Conservation (phyloP, 1,139 yeast species). For the Yamadazyma aaseri region DNA sequence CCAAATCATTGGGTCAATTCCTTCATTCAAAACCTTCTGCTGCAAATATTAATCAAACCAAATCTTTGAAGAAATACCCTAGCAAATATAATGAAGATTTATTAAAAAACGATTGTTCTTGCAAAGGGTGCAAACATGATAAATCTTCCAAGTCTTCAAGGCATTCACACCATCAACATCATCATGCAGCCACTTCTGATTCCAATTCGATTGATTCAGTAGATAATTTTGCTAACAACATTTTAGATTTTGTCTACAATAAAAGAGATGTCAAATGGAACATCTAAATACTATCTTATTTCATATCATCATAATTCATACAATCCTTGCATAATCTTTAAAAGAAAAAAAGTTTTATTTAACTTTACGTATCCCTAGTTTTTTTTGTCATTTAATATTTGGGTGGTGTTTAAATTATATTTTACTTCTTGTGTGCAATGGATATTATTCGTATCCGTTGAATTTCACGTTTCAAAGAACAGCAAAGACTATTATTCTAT, state of each 20-base stretch:
- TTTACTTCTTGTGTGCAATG: too few species aligned
- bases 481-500: too few species aligned
- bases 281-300: constrained; percentile 7
- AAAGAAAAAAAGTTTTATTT: too few species aligned
- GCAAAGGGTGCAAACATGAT: constrained; percentile 15
- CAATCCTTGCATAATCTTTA: constrained; percentile 2
- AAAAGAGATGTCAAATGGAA: constrained; percentile 20
- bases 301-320: neutral
- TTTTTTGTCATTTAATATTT: too few species aligned
- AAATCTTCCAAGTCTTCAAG: constrained; percentile 5
- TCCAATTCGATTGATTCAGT: constrained; percentile 18
- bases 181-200: constrained; percentile 10
- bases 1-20: constrained; percentile 10
- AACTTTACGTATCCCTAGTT: too few species aligned
- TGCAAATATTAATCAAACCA: constrained; percentile 1
- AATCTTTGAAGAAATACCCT: constrained; percentile 7
- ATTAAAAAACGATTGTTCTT: constrained; percentile 14
- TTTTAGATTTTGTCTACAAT: constrained; percentile 18
- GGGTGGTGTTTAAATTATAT: too few species aligned
- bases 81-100: constrained; percentile 15
- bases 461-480: too few species aligned
- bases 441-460: too few species aligned
- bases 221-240: constrained; percentile 18
- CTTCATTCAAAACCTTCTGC: constrained; percentile 7
- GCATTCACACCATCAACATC: constrained; percentile 7